These are phyloP conservation scores for Eremothecium coryli DNA, from an alignment of 1,139 yeast genomes.

Conservation along the genomic window DNA sequence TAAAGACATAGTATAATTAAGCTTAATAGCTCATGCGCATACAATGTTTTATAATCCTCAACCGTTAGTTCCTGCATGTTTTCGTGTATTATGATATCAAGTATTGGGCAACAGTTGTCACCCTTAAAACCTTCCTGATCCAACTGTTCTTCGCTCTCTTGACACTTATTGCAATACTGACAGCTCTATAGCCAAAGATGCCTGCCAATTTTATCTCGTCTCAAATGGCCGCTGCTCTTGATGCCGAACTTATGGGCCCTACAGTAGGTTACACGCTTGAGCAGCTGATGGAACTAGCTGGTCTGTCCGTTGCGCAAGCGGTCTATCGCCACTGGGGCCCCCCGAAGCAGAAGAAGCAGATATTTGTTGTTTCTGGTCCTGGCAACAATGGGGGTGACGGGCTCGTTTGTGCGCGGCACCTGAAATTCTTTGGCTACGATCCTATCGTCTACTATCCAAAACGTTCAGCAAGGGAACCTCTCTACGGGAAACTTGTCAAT, in stretches of 20 bases:
- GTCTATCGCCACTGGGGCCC: constrained; percentile 27
- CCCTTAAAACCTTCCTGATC: no score
- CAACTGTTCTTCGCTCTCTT: no score
- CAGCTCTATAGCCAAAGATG: no score
- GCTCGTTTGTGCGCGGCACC: constrained; percentile 86
- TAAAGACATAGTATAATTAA: no score
- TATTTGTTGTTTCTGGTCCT: constrained; percentile 79
- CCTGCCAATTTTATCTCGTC: neutral
- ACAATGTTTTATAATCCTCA: no score
- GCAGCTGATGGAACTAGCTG: constrained; percentile 95
- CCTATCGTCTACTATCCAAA: constrained; percentile 68
- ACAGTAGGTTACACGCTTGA: constrained; percentile 76
- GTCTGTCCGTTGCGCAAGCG: constrained; percentile 87
- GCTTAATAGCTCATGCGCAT: no score
- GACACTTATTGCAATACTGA: no score
- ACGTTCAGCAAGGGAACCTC: constrained; percentile 36
- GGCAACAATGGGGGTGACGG: constrained; percentile 98
- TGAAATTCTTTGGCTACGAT: constrained; percentile 66
- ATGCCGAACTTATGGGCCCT: constrained; percentile 76
- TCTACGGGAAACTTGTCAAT: constrained; percentile 33
- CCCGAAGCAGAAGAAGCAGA: constrained; percentile 17
- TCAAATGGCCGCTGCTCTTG: constrained; percentile 67
- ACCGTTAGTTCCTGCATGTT: no score
- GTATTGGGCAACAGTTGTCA: no score
- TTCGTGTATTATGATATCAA: no score